phyloP scores from a whole-genome alignment of 2,329 filamentous ascomycete species.

The Pseudocercospora ulei region DNA sequence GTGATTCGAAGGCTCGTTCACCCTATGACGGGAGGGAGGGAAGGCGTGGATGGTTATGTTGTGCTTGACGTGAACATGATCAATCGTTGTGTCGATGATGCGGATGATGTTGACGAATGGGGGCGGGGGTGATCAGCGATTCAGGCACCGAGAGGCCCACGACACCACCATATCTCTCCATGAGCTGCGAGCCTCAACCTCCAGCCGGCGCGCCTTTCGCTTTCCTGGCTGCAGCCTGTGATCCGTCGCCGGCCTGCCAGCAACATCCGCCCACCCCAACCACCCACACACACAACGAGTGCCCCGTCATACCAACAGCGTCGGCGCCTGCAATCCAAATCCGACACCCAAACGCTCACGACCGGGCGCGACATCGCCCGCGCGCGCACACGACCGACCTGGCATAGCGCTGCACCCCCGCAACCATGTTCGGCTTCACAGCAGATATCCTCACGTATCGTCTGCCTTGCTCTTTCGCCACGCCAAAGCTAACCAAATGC shows the following conservation, averaged over 20 bases:
- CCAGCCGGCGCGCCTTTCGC: not conserved
- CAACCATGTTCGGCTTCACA: constrained; percentile 63
- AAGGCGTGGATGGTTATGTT: too few relatives aligned
- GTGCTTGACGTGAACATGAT: too few relatives aligned
- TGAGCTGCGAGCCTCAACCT: constrained; percentile 1
- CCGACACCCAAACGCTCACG: not conserved
- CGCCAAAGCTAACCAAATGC: not conserved
- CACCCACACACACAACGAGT: too few relatives aligned
- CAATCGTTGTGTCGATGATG: too few relatives aligned
- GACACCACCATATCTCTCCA: too few relatives aligned
- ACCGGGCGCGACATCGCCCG: constrained; percentile 5
- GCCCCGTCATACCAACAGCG: not conserved
- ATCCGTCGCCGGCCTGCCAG: not conserved
- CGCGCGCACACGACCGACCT: constrained; percentile 5
- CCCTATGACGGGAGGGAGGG: constrained; percentile 3
- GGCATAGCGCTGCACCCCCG: not conserved
- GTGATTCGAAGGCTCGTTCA: not conserved
- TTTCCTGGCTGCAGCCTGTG: constrained; percentile 6
- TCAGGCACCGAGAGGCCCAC: too few relatives aligned
- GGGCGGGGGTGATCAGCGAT: too few relatives aligned
- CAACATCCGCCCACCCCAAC: not conserved
- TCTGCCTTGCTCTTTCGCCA: constrained; percentile 21
- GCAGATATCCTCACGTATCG: constrained; percentile 70
- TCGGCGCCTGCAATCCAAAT: not conserved
- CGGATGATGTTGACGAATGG: too few relatives aligned